A percentile compares a stretch with the other conserved stretches of the same genome.
Evolutionary conservation across 2,329 filamentous ascomycete species (phyloP).

Genomic region (Sporothrix schenckii): DNA sequence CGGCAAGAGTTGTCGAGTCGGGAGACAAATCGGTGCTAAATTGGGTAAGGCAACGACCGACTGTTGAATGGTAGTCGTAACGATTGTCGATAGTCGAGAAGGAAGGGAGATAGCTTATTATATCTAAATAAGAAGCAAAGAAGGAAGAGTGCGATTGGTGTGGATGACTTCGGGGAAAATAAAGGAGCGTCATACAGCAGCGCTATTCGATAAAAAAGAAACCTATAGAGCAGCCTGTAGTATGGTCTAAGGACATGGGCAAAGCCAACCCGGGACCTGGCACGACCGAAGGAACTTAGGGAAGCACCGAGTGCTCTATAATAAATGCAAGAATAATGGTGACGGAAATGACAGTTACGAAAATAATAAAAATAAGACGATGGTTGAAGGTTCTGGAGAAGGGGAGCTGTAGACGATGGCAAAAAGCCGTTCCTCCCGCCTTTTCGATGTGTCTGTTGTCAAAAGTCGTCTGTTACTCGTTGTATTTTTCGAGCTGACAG

Average conservation of each 20-base stretch:
- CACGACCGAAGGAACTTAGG: slow-evolving; percentile 10
- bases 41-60: neutral
- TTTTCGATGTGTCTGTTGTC: neutral
- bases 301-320: slow-evolving; percentile 21
- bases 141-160: slow-evolving; percentile 24
- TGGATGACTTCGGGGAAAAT: slow-evolving; percentile 27
- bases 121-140: slow-evolving; percentile 14
- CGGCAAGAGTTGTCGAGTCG: neutral
- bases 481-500: neutral
- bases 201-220: slow-evolving; percentile 4
- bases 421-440: neutral
- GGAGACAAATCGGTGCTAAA: neutral
- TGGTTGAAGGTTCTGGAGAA: neutral
- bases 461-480: neutral
- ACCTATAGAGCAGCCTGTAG: slow-evolving; percentile 4
- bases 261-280: slow-evolving; percentile 26
- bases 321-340: neutral
- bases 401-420: neutral
- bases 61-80: neutral
- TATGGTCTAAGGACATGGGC: slow-evolving; percentile 1
- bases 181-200: slow-evolving; percentile 21
- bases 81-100: neutral
- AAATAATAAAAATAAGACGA: slow-evolving; percentile 4
- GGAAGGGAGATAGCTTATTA: neutral
- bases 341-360: neutral